A percentile compares a stretch with the other conserved stretches of the same genome.
These are phyloP conservation scores for Neurospora sp. DNA, from an alignment of 2,329 filamentous ascomycete species.

Conservation along the genomic window DNA sequence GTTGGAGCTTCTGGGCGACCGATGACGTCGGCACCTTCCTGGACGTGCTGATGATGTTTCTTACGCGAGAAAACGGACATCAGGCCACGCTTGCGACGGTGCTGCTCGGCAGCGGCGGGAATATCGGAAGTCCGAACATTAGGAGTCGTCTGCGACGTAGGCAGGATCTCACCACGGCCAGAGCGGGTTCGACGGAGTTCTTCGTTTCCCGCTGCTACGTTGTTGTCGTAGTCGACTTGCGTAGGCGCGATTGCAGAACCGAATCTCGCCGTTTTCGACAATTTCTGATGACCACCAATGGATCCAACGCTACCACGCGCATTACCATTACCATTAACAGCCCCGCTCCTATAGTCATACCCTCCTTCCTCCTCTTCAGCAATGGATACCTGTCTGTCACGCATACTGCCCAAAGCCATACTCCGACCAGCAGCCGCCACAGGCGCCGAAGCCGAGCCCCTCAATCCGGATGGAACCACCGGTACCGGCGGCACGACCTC, in stretches of 20 bases:
- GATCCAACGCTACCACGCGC: background rate
- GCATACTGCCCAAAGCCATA: background rate
- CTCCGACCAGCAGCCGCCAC: background rate
- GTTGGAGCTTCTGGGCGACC: conserved; percentile 36
- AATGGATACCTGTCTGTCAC: background rate
- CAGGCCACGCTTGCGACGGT: conserved; percentile 29
- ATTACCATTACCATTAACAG: background rate
- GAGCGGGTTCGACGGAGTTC: conserved; percentile 32
- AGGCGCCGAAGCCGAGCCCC: background rate
- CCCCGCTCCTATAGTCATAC: background rate
- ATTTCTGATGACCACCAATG: background rate
- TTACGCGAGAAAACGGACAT: conserved; percentile 55
- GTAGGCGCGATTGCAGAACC: background rate
- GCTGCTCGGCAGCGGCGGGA: conserved; percentile 1
- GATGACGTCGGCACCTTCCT: conserved; percentile 31
- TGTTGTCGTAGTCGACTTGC: background rate
- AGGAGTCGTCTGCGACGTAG: conserved; percentile 15
- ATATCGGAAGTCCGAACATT: conserved; percentile 9
- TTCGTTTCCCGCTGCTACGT: background rate
- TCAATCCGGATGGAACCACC: background rate
- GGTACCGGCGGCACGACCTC: conserved; percentile 28
- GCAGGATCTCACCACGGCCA: conserved; percentile 27
- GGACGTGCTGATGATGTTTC: conserved; percentile 35
- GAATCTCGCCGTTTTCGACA: background rate
- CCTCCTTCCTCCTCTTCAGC: background rate